Base-by-base conservation (phyloP, 495 filamentous ascomycete species). In the Cairneyella variabilis region DNA sequence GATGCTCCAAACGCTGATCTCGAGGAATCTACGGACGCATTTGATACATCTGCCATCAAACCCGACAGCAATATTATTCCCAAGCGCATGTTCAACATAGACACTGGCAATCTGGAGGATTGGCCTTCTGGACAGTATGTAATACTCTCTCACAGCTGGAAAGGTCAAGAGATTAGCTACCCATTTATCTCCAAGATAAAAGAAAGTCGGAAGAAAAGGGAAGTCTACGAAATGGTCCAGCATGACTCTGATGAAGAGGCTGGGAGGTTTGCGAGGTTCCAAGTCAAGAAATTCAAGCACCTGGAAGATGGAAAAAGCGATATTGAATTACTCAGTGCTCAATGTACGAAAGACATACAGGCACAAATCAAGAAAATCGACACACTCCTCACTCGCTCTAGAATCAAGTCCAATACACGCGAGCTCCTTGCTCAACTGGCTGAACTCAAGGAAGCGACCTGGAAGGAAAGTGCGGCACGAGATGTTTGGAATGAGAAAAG, bases 141-240 rank as follows among this genome's bases (percentile, higher is more conserved):
- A 22, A 74, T 76, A 53, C 59, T 76, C 5, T 75, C 72, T 1
- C 73, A 76, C 46, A 66, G 72, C 40, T 76, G 73, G 72, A 75
- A 74, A 58, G 72, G 70, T 0, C 50, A 42, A 3, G 73, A 75
- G 50, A 57, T 75, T n/a, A 53, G 60, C 17, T 68, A 69, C 21
- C 52, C 55, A n/a, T 69, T 67, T 47, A 62, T 74, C 50, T 57
- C 56, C 25, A 61, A 41, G 17, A 34, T 45, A 1, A 53, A 45
- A 36, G 39, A 45, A 16, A 36, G 11, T 44, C 25, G 22, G 27
- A 43, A 45, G 25, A 53, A 43, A n/a, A 53, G 25, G 50, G 50
- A 53, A 36, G 8, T 26, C 17, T 45, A 44, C 17, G 27, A 53
- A 36, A 53, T 44, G 39, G 17, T 36, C 22, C 38, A 53, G 11